Conservation (phyloP, 164 flowering plant genomes). For the Pachysandra terminalis region DNA sequence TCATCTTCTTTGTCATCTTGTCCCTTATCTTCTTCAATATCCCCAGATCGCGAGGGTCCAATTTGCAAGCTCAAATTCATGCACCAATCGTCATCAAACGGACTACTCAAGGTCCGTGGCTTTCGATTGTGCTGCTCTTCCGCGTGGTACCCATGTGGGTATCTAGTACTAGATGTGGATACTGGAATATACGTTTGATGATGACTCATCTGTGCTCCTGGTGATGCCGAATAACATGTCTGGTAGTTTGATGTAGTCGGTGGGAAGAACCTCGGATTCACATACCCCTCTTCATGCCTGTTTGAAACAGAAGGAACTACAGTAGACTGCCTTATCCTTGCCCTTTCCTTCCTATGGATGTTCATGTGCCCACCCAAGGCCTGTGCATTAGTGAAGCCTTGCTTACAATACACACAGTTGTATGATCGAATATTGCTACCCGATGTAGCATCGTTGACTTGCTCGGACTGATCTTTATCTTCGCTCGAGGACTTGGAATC, state of each 20-base stretch:
- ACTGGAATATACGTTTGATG: constrained; percentile 19
- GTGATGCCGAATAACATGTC: background rate
- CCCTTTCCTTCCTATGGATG: constrained; percentile 41
- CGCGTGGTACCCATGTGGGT: background rate
- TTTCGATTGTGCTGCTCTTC: background rate
- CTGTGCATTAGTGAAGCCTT: constrained; percentile 61
- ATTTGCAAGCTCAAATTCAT: constrained; percentile 30
- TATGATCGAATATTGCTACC: constrained; percentile 31
- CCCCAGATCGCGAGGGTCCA: constrained; percentile 7
- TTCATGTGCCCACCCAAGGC: constrained; percentile 71
- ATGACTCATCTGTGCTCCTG: constrained; percentile 18
- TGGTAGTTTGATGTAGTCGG: constrained; percentile 6
- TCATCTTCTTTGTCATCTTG: constrained; percentile 14
- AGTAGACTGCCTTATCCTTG: constrained; percentile 16
- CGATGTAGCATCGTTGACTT: background rate
- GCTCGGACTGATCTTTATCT: background rate
- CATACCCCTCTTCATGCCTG: background rate
- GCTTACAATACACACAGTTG: constrained; percentile 47
- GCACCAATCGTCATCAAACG: constrained; percentile 16
- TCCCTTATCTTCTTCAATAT: constrained; percentile 1
- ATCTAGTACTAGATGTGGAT: constrained; percentile 16
- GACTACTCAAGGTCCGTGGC: background rate
- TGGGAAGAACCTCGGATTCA: background rate
- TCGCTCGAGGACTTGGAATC: background rate
- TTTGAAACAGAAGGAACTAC: background rate